Evolutionary conservation across 75 land plant genomes (phyloP), one percentile per base, ranked within the genome.

Genomic region (Cunninghamia lanceolata): DNA sequence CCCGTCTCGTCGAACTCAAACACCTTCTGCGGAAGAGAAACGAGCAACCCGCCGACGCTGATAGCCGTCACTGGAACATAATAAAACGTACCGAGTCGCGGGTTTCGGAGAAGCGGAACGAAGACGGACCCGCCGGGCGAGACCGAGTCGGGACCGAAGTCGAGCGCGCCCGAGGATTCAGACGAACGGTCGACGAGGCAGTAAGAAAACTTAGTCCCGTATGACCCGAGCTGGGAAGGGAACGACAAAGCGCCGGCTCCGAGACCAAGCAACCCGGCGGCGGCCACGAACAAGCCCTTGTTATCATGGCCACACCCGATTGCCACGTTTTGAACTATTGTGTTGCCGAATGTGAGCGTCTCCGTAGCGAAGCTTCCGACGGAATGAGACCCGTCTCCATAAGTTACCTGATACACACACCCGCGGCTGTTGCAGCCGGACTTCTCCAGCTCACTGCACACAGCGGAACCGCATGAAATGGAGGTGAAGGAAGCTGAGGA

Each of bases 361-460:
- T 98, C 99, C 15, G 90, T 86, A 5, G 95, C 92, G 43, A 98
- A 88, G 82, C 90, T 90, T 28, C 99, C 99, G 34, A 89, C 86
- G 2, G 96, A 94, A 88, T 93, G 93, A 38, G 99, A 96, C 25
- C 99, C 98, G 78, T 96, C 99, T 14, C 96, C 95, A 86, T 98
- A 98, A 70, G 90, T 77, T 25, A 94, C 94, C 89, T 90, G 90
- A 87, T 96, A 96, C 39, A 87, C 87, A 85, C 96, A 96, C 28
- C 89, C 78, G 80, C 92, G 90, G 54, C 82, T 32, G 43, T 80
- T 84, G 88, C 94, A 92, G 84, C 87, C 88, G 6, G 88, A 79
- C 52, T 84, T 68, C 68, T 88, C 90, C 68, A 95, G 88, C 80
- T 83, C 88, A 35, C 54, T 68, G 88, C 99, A 96, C 39, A 91